Evolutionary conservation across 345 rosid species (phyloP).

Genomic region (Rhodamnia argentea): DNA sequence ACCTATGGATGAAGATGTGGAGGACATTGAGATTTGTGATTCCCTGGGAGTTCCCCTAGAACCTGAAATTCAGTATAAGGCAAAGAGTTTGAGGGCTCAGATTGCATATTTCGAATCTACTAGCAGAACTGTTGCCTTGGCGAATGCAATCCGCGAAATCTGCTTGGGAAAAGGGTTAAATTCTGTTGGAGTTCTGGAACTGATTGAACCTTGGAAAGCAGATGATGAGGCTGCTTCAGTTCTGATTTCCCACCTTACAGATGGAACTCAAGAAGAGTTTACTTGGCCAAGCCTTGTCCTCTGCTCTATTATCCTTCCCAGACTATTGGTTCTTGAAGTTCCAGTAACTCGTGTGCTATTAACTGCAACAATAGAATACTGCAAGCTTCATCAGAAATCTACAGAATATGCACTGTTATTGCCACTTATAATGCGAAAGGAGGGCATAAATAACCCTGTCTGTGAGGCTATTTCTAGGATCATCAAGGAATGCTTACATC

Average conservation of each 20-base stretch:
- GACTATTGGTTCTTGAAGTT: slow-evolving; percentile 43
- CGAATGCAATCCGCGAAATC: slow-evolving; percentile 35
- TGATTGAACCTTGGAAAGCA: slow-evolving; percentile 66
- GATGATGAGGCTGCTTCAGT: slow-evolving; percentile 59
- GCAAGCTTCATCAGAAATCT: slow-evolving; percentile 57
- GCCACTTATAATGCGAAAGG: slow-evolving; percentile 40
- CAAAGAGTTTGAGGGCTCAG: slow-evolving; percentile 22
- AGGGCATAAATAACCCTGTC: slow-evolving; percentile 48
- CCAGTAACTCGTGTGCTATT: slow-evolving; percentile 55
- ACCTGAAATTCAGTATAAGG: slow-evolving; percentile 26
- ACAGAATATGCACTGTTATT: slow-evolving; percentile 50
- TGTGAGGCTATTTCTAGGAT: slow-evolving; percentile 51
- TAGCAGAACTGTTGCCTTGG: slow-evolving; percentile 27
- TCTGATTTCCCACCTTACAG: slow-evolving; percentile 35
- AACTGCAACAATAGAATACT: slow-evolving; percentile 38
- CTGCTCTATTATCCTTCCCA: slow-evolving; percentile 55
- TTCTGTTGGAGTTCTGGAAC: slow-evolving; percentile 28
- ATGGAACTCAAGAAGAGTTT: slow-evolving; percentile 28
- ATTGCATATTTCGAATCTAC: slow-evolving; percentile 33
- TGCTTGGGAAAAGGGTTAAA: slow-evolving; percentile 31
- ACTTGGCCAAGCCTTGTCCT: slow-evolving; percentile 67
- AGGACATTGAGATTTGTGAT: slow-evolving; percentile 17
- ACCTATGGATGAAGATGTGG: slow-evolving; percentile 9
- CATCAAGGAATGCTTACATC: slow-evolving; percentile 64
- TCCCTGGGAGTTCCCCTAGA: slow-evolving; percentile 11